Conservation (phyloP, 768 basidiomycete genomes). For the Tricholoma furcatifolium region DNA sequence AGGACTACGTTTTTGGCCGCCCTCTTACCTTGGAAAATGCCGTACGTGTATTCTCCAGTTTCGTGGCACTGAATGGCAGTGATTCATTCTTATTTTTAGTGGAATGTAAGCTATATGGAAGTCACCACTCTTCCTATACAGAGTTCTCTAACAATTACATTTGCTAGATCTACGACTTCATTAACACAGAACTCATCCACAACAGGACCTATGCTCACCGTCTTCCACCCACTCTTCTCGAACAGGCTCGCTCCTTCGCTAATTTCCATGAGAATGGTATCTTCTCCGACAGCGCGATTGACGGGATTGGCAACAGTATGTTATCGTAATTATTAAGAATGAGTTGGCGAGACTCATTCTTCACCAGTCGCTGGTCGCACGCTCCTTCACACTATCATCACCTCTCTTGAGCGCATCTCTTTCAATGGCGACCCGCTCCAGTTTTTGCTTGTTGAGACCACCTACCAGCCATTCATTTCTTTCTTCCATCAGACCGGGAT, state of each 20-base stretch:
- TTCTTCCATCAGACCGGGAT: slow-evolving; percentile 79
- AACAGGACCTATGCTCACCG: slow-evolving; percentile 80
- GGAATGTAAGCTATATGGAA: slow-evolving; percentile 58
- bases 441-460: slow-evolving; percentile 74
- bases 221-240: slow-evolving; percentile 74
- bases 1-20: slow-evolving; percentile 72
- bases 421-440: slow-evolving; percentile 80
- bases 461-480: slow-evolving; percentile 90
- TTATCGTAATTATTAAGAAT: slow-evolving; percentile 13
- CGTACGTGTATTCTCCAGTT: slow-evolving; percentile 37
- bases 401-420: slow-evolving; percentile 72
- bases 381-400: slow-evolving; percentile 68
- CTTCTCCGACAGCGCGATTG: slow-evolving; percentile 62
- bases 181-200: slow-evolving; percentile 74
- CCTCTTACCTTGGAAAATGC: slow-evolving; percentile 67
- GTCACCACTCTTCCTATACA: too few relatives aligned
- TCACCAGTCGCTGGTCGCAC: slow-evolving; percentile 78
- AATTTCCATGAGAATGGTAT: slow-evolving; percentile 78
- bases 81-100: slow-evolving; percentile 41
- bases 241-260: slow-evolving; percentile 73
- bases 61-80: neutral
- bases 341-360: neutral
- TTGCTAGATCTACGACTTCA: slow-evolving; percentile 68
- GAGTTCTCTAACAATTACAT: neutral
- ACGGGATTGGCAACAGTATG: slow-evolving; percentile 78